Evolutionary conservation across 169 alveolate genomes (phyloP).

Genomic region (Miamiensis avidus): DNA sequence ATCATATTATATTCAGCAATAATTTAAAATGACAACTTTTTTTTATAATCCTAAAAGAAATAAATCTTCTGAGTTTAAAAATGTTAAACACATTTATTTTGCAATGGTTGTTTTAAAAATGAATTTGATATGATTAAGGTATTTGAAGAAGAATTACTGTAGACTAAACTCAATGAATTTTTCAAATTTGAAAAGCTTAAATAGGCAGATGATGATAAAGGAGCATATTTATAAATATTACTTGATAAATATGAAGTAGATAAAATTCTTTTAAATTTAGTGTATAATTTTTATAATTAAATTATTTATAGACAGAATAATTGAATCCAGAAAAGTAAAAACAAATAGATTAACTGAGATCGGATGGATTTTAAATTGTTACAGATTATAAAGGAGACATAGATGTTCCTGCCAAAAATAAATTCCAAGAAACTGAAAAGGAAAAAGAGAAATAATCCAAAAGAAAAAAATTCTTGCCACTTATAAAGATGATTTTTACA

Average conservation of each 20-base stretch:
- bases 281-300: background rate
- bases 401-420: background rate
- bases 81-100: slow-evolving; percentile 22
- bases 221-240: slow-evolving; percentile 10
- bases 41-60: background rate
- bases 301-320: background rate
- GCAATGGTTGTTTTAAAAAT: slow-evolving; percentile 47
- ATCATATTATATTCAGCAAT: no score
- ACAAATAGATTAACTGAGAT: background rate
- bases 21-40: background rate
- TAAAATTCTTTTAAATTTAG: background rate
- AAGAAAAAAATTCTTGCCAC: slow-evolving; percentile 1
- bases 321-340: slow-evolving; percentile 6
- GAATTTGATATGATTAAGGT: slow-evolving; percentile 45
- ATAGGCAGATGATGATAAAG: slow-evolving; percentile 23
- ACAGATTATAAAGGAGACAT: slow-evolving; percentile 20
- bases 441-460: slow-evolving; percentile 1
- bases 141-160: slow-evolving; percentile 28
- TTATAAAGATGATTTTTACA: slow-evolving; percentile 8
- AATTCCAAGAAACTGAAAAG: background rate
- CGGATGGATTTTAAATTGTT: slow-evolving; percentile 14
- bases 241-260: slow-evolving; percentile 13
- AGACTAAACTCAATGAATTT: slow-evolving; percentile 10
- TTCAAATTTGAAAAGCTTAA: slow-evolving; percentile 1
- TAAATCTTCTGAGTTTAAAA: no score